These are phyloP conservation scores for Protomyces lactucae-debilis DNA, from an alignment of 1,139 yeast genomes.

Conservation along the genomic window DNA sequence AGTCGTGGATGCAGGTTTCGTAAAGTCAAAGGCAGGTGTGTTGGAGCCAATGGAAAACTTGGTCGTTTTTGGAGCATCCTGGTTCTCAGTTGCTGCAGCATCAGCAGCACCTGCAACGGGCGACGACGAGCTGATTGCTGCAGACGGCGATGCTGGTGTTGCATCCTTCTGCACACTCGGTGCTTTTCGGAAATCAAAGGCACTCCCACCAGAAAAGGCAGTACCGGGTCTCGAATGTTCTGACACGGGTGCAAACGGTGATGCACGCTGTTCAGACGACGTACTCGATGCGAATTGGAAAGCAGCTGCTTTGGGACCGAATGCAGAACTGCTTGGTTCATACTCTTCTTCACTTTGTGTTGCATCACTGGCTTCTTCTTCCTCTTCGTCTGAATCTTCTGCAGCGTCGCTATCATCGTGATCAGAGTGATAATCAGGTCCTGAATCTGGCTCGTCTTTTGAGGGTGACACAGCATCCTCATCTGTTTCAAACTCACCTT, in stretches of 20 bases:
- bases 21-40: too few species aligned
- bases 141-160: too few species aligned
- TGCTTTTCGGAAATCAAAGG: slow-evolving; percentile 1
- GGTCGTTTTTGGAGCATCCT: too few species aligned
- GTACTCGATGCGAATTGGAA: background rate
- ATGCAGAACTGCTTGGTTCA: background rate
- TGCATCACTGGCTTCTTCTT: background rate
- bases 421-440: too few species aligned
- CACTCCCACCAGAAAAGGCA: background rate
- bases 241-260: background rate
- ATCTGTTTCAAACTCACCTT: background rate
- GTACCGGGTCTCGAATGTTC: background rate
- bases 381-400: background rate
- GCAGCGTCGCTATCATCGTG: background rate
- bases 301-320: slow-evolving; percentile 7
- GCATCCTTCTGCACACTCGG: too few species aligned
- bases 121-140: too few species aligned
- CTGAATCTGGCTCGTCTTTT: background rate
- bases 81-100: too few species aligned
- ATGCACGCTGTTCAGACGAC: background rate
- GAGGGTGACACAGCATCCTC: background rate
- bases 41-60: too few species aligned
- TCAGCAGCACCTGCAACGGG: too few species aligned
- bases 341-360: background rate
- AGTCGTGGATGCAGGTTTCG: too few species aligned